Evolutionary conservation across 2,329 filamentous ascomycete genomes (phyloP), one percentile per base, ranked within the genome.

Genomic region (Epichloe sylvatica): DNA sequence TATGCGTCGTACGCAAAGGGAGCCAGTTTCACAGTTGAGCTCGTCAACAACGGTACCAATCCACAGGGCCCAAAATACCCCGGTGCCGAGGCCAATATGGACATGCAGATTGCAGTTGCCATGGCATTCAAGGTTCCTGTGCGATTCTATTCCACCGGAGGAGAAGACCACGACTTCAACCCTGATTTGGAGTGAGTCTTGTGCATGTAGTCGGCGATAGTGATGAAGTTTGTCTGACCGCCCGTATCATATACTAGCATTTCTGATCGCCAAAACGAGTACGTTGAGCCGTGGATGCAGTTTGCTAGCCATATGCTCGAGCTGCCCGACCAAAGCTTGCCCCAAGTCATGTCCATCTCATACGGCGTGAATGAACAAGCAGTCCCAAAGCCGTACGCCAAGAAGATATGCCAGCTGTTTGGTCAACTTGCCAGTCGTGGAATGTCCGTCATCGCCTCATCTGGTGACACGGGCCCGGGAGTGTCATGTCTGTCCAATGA

Each of bases 331-430:
- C 61, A 68, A 3, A 61, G 76, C 17, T 67, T 86, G 0, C 83
- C 84, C 0, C 72, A 76, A 3, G 76, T 84, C 17, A 70, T 87
- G 40, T 76, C 74, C 39, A 83, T 80, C n/a, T 86, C 81, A 0
- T 87, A 86, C 59, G 81, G 80, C 25, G 81, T 84, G 55, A 72
- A 81, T 44, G 83, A 87, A 59, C 80, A 82, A 60, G 74, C 72
- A 3, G 68, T 86, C 0, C 80, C 81, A 0, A 64, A 65, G 21
- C 66, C 70, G 3, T 85, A 85, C 59, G 75, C 78, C 7, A 69
- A 57, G 12, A 63, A 65, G 11, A 62, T 69, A 12, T 73, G 75
- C 57, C 70, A 76, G 50, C 74, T 78, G 19, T 85, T 84, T 64
- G 72, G 72, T 34, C 77, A 83, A 52, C 73, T 87, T 5, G 80